Evolutionary conservation across 495 filamentous ascomycete genomes (phyloP), one percentile per base, ranked within the genome.

Genomic region (Penicillium cinerascens): DNA sequence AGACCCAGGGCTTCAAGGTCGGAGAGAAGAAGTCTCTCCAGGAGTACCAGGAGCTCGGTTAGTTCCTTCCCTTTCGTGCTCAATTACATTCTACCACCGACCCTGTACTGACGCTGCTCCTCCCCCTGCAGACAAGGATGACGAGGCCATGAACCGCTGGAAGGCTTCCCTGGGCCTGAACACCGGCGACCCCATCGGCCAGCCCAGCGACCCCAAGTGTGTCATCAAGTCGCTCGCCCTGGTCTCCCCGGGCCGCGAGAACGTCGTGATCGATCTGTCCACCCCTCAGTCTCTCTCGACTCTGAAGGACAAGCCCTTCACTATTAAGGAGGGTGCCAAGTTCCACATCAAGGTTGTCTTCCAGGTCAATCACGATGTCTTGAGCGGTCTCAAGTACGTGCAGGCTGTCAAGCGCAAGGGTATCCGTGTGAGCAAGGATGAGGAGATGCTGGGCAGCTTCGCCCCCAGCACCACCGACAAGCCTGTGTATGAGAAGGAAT

Each of bases 401-500:
- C 95, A 98, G 75, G 80, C 87, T 10, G 87, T 96, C 15, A 96
- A 92, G 81, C 80, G 91, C 56, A 88, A 88, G 78, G 86, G 86
- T 52, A 79, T 98, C 63, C 79, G 80, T 20, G 82, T 93, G 35
- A 86, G 85, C 75, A 97, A 95, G 83, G 84, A 89, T 51, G 81
- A 92, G 64, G 91, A 97, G 78, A 98, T 98, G 93, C 86, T 98
- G 75, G 92, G 93, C 46, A 92, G 88, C 50, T 98, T 89, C 67
- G 85, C 88, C 20, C 93, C 93, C 23, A 96, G 85, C 72, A 96
- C 93, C 6, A 82, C 85, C 26, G 83, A 87, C 60, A 90, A 87
- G 67, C 87, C 88, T 2, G 54, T 82, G 42, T 95, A 97, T 70
- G 84, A 84, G 69, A 97, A 96, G 80, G 86, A 83, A 59, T 97